Percentiles rank a stretch among this genome's conserved stretches.
Evolutionary conservation across 257 asterid species (phyloP).

Genomic region (Ophiorrhiza pumila): DNA sequence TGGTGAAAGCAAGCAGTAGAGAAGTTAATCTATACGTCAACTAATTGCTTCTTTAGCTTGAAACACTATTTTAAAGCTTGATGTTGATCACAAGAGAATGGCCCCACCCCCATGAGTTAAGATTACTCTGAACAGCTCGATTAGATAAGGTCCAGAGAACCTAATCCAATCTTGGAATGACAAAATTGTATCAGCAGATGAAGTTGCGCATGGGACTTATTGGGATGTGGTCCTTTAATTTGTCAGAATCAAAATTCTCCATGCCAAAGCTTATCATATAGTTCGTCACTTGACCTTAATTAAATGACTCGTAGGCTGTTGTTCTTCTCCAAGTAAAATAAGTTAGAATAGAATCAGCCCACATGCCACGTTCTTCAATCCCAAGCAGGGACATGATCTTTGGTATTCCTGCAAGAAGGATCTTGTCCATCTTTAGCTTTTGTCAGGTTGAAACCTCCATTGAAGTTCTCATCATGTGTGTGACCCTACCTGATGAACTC

Average conservation of each 20-base stretch:
- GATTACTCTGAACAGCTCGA: background rate
- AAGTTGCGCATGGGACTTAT: constrained; percentile 19
- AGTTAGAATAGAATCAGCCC: background rate
- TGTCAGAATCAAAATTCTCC: constrained; percentile 9
- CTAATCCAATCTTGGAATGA: constrained; percentile 7
- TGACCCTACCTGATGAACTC: constrained; percentile 2
- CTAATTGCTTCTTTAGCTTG: background rate
- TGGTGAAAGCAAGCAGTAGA: background rate
- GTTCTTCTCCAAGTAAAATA: constrained; percentile 2
- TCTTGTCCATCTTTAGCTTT: constrained; percentile 22
- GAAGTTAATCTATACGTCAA: too few relatives aligned
- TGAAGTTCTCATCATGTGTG: constrained; percentile 25
- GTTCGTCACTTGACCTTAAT: background rate
- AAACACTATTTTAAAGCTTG: background rate
- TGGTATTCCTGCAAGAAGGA: constrained; percentile 20
- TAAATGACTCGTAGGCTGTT: background rate
- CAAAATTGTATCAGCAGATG: constrained; percentile 1
- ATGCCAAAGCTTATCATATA: background rate
- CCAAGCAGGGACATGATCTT: constrained; percentile 19
- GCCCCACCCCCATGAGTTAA: background rate
- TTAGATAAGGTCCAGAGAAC: constrained; percentile 4
- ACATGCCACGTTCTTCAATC: constrained; percentile 19
- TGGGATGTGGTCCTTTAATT: constrained; percentile 12
- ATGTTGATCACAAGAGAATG: background rate
- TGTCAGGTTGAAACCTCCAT: constrained; percentile 18